Evolutionary conservation across 2,329 filamentous ascomycete species (phyloP).

Genomic region (Clonostachys rhizophaga): DNA sequence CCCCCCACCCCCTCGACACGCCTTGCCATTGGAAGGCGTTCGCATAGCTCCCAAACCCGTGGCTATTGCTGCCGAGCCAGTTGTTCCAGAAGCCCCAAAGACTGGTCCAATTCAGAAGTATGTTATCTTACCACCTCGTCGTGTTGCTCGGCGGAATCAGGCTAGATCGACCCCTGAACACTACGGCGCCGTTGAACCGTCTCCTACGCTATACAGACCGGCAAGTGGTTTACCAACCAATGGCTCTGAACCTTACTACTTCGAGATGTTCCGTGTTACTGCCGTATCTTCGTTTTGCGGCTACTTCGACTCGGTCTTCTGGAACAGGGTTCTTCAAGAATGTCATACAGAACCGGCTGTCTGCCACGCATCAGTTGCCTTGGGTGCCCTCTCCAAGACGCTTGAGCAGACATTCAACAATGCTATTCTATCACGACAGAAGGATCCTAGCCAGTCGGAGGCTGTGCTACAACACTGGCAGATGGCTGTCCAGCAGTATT

Average conservation of each 20-base stretch:
- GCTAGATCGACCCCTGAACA: not conserved
- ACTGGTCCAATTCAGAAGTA: not conserved
- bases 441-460: conserved; percentile 16
- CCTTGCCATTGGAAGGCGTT: conserved; percentile 38
- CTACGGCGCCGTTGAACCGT: conserved; percentile 12
- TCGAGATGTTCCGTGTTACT: conserved; percentile 55
- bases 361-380: conserved; percentile 59
- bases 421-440: conserved; percentile 13
- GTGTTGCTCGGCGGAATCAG: not conserved
- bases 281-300: conserved; percentile 61
- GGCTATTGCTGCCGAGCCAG: conserved; percentile 9
- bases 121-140: not conserved
- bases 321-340: conserved; percentile 59
- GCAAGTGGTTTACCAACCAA: conserved; percentile 32
- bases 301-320: conserved; percentile 63
- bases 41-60: conserved; percentile 43
- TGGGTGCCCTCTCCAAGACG: conserved; percentile 64
- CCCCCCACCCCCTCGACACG: conserved; percentile 47
- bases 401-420: conserved; percentile 42
- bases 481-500: conserved; percentile 56
- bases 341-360: conserved; percentile 58
- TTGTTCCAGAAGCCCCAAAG: not conserved
- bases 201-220: conserved; percentile 33
- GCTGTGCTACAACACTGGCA: conserved; percentile 47
- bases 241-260: conserved; percentile 52